A percentile compares a stretch with the other conserved stretches of the same genome.
Evolutionary conservation across 805 yeast genomes (phyloP).

Genomic region (Ogataea glucozyma): DNA sequence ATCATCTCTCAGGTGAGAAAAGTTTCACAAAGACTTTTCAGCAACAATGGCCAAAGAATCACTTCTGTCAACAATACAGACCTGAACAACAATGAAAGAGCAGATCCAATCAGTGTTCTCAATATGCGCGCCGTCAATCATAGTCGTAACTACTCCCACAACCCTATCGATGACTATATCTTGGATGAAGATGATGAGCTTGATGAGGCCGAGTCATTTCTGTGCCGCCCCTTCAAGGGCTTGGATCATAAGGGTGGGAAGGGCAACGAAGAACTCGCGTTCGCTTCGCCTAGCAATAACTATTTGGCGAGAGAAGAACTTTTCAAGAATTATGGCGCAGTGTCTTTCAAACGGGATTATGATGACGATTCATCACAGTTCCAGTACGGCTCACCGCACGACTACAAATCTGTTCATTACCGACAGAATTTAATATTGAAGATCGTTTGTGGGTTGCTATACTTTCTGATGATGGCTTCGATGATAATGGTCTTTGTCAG

Average conservation of each 20-base stretch:
- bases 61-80: slow-evolving; percentile 5
- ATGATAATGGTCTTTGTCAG: slow-evolving; percentile 17
- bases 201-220: slow-evolving; percentile 26
- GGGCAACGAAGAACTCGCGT: not conserved
- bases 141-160: slow-evolving; percentile 12
- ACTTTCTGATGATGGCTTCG: slow-evolving; percentile 13
- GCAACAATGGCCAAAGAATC: slow-evolving; percentile 11
- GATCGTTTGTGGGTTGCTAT: slow-evolving; percentile 18
- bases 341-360: slow-evolving; percentile 15
- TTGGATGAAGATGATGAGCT: slow-evolving; percentile 27
- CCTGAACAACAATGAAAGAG: not conserved
- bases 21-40: slow-evolving; percentile 31
- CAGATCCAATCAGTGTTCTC: not conserved
- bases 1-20: slow-evolving; percentile 32
- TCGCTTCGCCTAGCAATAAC: not conserved
- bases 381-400: slow-evolving; percentile 34
- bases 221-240: slow-evolving; percentile 22
- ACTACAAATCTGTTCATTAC: slow-evolving; percentile 32
- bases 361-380: slow-evolving; percentile 21
- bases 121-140: slow-evolving; percentile 3
- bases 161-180: slow-evolving; percentile 21
- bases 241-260: not conserved
- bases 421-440: slow-evolving; percentile 26
- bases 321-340: slow-evolving; percentile 16
- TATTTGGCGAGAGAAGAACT: slow-evolving; percentile 11